Conservation (phyloP, 2,329 filamentous ascomycete genomes). For the Penicillium rolfsii region DNA sequence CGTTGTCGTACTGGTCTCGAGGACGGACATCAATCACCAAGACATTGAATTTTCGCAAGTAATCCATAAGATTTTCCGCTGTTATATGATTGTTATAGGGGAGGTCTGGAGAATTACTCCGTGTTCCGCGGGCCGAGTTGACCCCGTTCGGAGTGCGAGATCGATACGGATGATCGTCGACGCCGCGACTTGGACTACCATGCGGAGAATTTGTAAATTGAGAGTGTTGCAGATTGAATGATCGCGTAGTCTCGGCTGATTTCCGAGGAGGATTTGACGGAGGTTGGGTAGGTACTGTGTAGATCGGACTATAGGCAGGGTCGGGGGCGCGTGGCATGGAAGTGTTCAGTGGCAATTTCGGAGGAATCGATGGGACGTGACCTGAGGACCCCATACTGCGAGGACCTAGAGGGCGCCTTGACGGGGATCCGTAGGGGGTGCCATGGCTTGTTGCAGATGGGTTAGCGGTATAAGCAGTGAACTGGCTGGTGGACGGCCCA, state of each 20-base stretch:
- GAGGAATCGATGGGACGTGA: slow-evolving; percentile 48
- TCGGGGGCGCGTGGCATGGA: slow-evolving; percentile 52
- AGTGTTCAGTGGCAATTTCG: slow-evolving; percentile 48
- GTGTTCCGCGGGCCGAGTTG: slow-evolving; percentile 41
- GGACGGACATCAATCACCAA: slow-evolving; percentile 84
- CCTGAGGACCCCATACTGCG: slow-evolving; percentile 47
- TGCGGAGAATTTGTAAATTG: slow-evolving; percentile 39
- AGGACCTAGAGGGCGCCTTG: slow-evolving; percentile 45
- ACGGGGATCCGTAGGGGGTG: slow-evolving; percentile 27
- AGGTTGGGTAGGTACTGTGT: slow-evolving; percentile 44
- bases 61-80: slow-evolving; percentile 70
- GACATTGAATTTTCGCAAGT: slow-evolving; percentile 67
- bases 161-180: slow-evolving; percentile 49
- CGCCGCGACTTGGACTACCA: slow-evolving; percentile 40
- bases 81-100: slow-evolving; percentile 65
- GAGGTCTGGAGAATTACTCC: slow-evolving; percentile 53
- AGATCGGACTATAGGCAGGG: slow-evolving; percentile 54
- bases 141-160: slow-evolving; percentile 50
- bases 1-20: slow-evolving; percentile 79
- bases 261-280: slow-evolving; percentile 44
- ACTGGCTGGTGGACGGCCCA: slow-evolving; percentile 21
- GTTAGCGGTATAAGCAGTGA: slow-evolving; percentile 23
- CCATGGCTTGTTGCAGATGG: slow-evolving; percentile 13
- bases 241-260: slow-evolving; percentile 47
- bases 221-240: slow-evolving; percentile 43